Percentiles rank a stretch among this genome's conserved stretches.
phyloP scores from a whole-genome alignment of 257 asterid genomes.

The Penstemon davidsonii region DNA sequence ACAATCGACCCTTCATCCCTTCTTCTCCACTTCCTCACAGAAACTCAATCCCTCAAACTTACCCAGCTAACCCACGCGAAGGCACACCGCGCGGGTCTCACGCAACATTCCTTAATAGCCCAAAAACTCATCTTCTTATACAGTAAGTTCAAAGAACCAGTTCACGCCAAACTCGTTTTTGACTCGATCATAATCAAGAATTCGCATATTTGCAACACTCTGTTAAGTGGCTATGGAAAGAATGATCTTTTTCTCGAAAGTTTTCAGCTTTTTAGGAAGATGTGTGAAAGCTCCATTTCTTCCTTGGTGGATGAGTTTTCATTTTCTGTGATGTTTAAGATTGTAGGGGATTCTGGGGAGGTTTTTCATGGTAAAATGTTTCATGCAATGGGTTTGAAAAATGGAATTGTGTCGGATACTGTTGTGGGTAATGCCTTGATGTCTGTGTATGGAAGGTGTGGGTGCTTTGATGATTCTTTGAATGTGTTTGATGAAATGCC shows the following conservation, averaged over 20 bases:
- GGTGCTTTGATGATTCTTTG: constrained; percentile 36
- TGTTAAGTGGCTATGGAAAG: constrained; percentile 58
- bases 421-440: constrained; percentile 67
- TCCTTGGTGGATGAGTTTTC: constrained; percentile 60
- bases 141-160: constrained; percentile 40
- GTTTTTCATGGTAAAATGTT: constrained; percentile 41
- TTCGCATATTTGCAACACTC: constrained; percentile 51
- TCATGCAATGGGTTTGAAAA: constrained; percentile 46
- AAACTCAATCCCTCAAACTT: constrained; percentile 42
- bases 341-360: constrained; percentile 44
- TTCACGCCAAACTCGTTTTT: constrained; percentile 41
- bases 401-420: constrained; percentile 50
- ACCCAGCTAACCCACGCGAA: constrained; percentile 47
- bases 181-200: constrained; percentile 42
- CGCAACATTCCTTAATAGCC: constrained; percentile 47
- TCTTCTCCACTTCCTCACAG: constrained; percentile 44
- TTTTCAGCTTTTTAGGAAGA: constrained; percentile 48
- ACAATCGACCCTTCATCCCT: constrained; percentile 29
- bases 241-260: constrained; percentile 38
- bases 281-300: constrained; percentile 31
- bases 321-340: constrained; percentile 47
- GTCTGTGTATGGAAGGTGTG: constrained; percentile 54
- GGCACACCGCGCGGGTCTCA: constrained; percentile 48
- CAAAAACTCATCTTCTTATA: constrained; percentile 59
- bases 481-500: constrained; percentile 74